Evolutionary conservation across 2,329 filamentous ascomycete genomes (phyloP), one percentile per base, ranked within the genome.

Genomic region (Aspergillus ochraceus): DNA sequence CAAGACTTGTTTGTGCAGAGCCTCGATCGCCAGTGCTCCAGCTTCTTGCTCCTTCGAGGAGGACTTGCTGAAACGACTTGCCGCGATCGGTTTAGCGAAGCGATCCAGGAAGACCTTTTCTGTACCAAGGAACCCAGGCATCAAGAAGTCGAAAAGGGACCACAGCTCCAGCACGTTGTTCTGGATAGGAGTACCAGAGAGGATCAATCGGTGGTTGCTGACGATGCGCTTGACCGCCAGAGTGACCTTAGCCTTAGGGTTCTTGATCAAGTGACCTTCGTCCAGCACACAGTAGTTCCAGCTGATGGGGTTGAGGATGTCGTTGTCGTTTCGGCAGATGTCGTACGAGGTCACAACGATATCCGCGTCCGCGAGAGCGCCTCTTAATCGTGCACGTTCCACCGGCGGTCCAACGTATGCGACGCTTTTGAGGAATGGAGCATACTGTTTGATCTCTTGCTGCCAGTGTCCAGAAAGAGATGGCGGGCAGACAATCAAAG

Each of bases 271-370:
- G 79, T 99, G 95, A 2, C 96, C 95, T 79, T 99, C 95, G 71
- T 99, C 95, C 8, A 99, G 86, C 4, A 99, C 93, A 58, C 95
- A 90, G 73, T 99, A 99, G 74, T 99, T 99, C 92, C 94, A 99
- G 66, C 86, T 95, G 71, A 95, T 86, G 57, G 91, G 87, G 50
- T 86, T 86, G 36, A 99, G 84, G 4, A 94, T 76, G 9, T 97
- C 92, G n/a, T 89, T 87, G 71, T 99, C 95, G 66, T 99, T 99
- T 55, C 96, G 88, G 73, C 94, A 97, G 53, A 99, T 95, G 74
- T 99, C 96, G 71, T 99, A 99, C 0, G 94, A 98, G 0, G 96
- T 99, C 63, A 99, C 91, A 52, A 99, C 92, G 60, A 99, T 88
- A 70, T 99, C 96, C 0, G 92, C 92, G 60, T 88, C 85, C 20